These are phyloP conservation scores for Pseudocercospora musae DNA, from an alignment of 2,329 filamentous ascomycete species.

Conservation along the genomic window DNA sequence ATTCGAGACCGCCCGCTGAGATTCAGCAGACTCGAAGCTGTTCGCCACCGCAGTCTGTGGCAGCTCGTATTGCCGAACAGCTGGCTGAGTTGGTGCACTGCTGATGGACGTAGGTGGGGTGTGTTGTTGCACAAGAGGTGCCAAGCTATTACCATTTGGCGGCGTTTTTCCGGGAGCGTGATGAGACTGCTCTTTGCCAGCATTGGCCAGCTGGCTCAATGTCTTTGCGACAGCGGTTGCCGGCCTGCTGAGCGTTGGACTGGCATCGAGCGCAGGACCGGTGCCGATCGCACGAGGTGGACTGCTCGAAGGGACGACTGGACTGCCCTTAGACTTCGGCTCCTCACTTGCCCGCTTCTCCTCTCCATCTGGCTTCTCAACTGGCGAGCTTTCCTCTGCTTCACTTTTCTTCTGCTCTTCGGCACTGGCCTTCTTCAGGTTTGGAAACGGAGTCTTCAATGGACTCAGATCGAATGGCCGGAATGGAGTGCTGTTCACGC, in stretches of 20 bases:
- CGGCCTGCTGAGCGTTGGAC: constrained; percentile 32
- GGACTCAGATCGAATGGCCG: constrained; percentile 40
- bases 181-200: constrained; percentile 16
- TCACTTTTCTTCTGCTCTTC: constrained; percentile 24
- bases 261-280: constrained; percentile 28
- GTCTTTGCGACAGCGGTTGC: constrained; percentile 33
- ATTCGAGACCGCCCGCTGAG: constrained; percentile 12
- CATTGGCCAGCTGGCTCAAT: constrained; percentile 28
- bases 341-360: constrained; percentile 20
- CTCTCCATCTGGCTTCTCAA: constrained; percentile 19
- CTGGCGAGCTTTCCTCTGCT: constrained; percentile 19
- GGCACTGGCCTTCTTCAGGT: constrained; percentile 28
- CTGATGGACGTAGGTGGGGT: constrained; percentile 25
- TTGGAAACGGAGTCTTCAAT: constrained; percentile 38
- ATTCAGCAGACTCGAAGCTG: constrained; percentile 15
- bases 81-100: constrained; percentile 17
- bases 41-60: constrained; percentile 23
- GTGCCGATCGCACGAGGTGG: constrained; percentile 22
- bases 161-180: constrained; percentile 20
- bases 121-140: constrained; percentile 24
- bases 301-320: constrained; percentile 34
- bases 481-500: constrained; percentile 67
- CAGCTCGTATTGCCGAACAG: constrained; percentile 19
- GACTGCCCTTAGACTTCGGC: constrained; percentile 25
- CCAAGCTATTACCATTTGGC: constrained; percentile 13